Percentiles rank a stretch among this genome's conserved stretches.
Evolutionary conservation across 192 early-diverging fungal species (phyloP).

Genomic region (Coemansia sp.): DNA sequence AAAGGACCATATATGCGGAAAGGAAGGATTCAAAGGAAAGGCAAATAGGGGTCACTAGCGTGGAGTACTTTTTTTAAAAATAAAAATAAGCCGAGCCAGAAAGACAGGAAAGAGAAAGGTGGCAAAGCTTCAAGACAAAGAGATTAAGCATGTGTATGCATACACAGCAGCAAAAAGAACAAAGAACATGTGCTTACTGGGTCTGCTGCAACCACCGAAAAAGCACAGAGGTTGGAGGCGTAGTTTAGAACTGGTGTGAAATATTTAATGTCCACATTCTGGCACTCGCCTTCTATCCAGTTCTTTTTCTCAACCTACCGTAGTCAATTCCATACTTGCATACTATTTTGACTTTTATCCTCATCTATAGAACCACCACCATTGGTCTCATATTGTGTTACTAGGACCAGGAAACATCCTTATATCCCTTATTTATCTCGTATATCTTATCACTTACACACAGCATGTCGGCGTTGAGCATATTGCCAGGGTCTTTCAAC

Average conservation of each 20-base stretch:
- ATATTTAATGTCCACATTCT: neutral
- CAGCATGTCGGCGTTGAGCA: slow-evolving; percentile 23
- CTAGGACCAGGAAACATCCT: too few species aligned
- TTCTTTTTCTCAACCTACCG: neutral
- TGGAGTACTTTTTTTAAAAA: neutral
- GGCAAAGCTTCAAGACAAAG: neutral
- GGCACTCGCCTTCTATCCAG: neutral
- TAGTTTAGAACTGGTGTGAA: neutral
- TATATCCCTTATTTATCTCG: too few species aligned
- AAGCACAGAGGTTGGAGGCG: neutral
- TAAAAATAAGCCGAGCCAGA: neutral
- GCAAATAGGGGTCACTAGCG: neutral
- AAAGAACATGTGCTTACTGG: neutral
- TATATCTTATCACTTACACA: too few species aligned
- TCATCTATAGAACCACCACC: neutral
- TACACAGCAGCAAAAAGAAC: neutral
- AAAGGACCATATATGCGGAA: neutral
- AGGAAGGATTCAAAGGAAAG: neutral
- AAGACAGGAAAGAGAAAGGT: neutral
- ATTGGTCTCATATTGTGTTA: too few species aligned
- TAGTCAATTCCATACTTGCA: slow-evolving; percentile 3
- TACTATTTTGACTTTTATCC: neutral
- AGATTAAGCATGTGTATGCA: neutral
- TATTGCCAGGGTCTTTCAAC: slow-evolving; percentile 46
- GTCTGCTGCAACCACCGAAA: neutral